A percentile compares a stretch with the other conserved stretches of the same genome.
phyloP scores from a whole-genome alignment of 2,329 filamentous ascomycete genomes.

The Dendrostoma leiphaemia region DNA sequence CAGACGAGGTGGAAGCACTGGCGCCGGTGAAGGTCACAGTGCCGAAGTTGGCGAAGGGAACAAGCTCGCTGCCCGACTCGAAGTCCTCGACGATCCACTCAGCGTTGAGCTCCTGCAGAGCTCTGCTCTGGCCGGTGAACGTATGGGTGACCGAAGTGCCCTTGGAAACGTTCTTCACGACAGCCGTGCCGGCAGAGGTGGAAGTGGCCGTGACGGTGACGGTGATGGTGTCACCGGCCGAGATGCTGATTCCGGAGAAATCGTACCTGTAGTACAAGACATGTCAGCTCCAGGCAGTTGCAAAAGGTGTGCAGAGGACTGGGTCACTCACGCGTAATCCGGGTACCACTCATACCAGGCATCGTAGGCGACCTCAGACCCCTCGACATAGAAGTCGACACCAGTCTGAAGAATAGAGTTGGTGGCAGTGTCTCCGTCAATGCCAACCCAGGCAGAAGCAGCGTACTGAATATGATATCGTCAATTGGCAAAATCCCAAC shows the following conservation, averaged over 20 bases:
- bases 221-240: slow-evolving; percentile 22
- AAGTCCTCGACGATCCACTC: slow-evolving; percentile 65
- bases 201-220: slow-evolving; percentile 36
- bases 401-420: slow-evolving; percentile 56
- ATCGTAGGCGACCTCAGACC: slow-evolving; percentile 41
- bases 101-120: slow-evolving; percentile 54
- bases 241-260: slow-evolving; percentile 23
- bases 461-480: slow-evolving; percentile 33
- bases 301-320: no score
- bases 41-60: slow-evolving; percentile 46
- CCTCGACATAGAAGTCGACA: slow-evolving; percentile 50
- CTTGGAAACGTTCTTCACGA: slow-evolving; percentile 46
- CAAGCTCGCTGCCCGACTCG: slow-evolving; percentile 33
- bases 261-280: slow-evolving; percentile 11
- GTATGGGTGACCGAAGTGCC: slow-evolving; percentile 50
- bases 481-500: neutral
- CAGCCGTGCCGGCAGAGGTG: slow-evolving; percentile 40
- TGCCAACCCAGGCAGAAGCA: slow-evolving; percentile 58
- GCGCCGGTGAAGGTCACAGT: slow-evolving; percentile 42
- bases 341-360: slow-evolving; percentile 64
- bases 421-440: slow-evolving; percentile 56
- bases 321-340: slow-evolving; percentile 43
- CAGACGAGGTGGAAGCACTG: slow-evolving; percentile 29
- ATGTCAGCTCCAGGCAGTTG: neutral
- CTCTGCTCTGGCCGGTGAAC: slow-evolving; percentile 41